Evolutionary conservation across 2,329 filamentous ascomycete genomes (phyloP).

Genomic region (Colletotrichum chlorophyti): DNA sequence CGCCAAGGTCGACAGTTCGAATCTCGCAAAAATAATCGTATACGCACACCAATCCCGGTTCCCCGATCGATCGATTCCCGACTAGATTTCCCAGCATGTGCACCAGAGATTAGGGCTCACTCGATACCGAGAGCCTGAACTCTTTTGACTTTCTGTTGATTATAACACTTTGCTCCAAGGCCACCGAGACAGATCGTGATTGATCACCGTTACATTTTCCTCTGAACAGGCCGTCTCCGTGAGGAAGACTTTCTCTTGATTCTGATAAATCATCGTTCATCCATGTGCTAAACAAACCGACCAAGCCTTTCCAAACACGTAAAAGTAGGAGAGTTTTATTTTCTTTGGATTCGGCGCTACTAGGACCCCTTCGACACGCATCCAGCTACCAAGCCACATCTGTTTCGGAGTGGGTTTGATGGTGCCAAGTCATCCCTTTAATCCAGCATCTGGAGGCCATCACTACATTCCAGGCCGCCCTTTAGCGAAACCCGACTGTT

Average conservation of each 20-base stretch:
- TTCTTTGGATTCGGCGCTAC: too few relatives aligned
- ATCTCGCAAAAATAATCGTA: not conserved
- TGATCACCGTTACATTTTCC: too few relatives aligned
- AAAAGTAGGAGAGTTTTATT: too few relatives aligned
- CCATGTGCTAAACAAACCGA: not conserved
- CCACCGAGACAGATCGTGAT: too few relatives aligned
- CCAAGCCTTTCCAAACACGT: too few relatives aligned
- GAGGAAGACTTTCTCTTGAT: too few relatives aligned
- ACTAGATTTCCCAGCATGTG: not conserved
- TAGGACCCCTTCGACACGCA: too few relatives aligned
- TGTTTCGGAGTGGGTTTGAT: not conserved
- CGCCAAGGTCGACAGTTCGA: not conserved
- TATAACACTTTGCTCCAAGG: too few relatives aligned
- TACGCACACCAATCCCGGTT: too few relatives aligned
- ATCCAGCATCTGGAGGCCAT: not conserved
- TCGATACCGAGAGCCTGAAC: not conserved
- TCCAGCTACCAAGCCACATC: not conserved
- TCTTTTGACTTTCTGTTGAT: slow-evolving; percentile 12
- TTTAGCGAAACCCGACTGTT: not conserved
- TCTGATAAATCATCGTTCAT: not conserved
- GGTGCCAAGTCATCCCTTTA: not conserved
- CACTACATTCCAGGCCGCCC: slow-evolving; percentile 2
- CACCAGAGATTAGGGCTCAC: slow-evolving; percentile 15
- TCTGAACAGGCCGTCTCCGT: too few relatives aligned
- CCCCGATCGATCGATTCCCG: not conserved